Evolutionary conservation across 2,329 filamentous ascomycete species (phyloP).

Genomic region (Sphaerulina populicola): DNA sequence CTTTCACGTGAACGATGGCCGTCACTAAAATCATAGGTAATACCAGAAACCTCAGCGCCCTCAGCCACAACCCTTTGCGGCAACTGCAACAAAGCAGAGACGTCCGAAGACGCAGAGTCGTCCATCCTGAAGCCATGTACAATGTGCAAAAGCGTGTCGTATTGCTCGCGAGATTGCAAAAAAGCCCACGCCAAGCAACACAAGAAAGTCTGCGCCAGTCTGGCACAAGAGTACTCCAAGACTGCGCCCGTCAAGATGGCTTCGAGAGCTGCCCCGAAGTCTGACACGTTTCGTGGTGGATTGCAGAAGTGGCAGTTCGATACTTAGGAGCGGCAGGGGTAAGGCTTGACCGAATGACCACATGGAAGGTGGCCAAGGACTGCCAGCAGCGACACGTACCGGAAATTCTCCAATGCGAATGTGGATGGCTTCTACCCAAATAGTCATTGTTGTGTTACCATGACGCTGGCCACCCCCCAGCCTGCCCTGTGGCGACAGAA

Average conservation of each 20-base stretch:
- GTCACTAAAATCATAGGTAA: not conserved
- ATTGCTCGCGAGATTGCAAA: constrained; percentile 37
- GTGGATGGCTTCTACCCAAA: not conserved
- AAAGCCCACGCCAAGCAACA: constrained; percentile 35
- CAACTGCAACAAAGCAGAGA: constrained; percentile 15
- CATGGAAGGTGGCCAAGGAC: too few species aligned
- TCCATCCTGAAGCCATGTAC: constrained; percentile 32
- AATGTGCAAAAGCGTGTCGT: constrained; percentile 34
- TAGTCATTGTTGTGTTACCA: too few species aligned
- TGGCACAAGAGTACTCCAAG: constrained; percentile 36
- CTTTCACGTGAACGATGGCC: not conserved
- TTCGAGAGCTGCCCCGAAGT: constrained; percentile 28
- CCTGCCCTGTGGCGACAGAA: not conserved
- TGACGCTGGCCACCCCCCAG: too few species aligned
- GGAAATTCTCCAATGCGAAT: too few species aligned
- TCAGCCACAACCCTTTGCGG: constrained; percentile 5
- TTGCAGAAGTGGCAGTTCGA: constrained; percentile 37
- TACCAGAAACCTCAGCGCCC: not conserved
- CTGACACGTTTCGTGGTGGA: constrained; percentile 30
- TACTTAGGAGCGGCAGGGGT: constrained; percentile 17
- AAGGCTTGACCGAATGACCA: too few species aligned
- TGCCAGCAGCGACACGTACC: too few species aligned
- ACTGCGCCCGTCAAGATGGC: constrained; percentile 36
- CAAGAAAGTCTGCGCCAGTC: constrained; percentile 35
- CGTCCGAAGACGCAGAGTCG: constrained; percentile 9